A percentile compares a stretch with the other conserved stretches of the same genome.
phyloP scores from a whole-genome alignment of 495 filamentous ascomycete species.

The Wilcoxina mikolae region DNA sequence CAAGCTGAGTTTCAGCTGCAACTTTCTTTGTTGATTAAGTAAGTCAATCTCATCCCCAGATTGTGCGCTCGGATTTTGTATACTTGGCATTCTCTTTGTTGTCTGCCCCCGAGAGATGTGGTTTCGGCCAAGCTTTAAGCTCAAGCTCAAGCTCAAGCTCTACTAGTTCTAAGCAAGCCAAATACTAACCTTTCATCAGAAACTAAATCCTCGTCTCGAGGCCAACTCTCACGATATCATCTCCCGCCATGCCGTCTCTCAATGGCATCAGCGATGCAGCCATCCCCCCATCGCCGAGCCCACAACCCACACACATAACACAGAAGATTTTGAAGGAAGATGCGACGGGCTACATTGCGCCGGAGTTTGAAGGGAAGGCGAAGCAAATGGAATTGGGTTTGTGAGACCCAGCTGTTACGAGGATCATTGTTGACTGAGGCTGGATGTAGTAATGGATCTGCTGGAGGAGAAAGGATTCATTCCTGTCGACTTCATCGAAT shows the following conservation, averaged over 20 bases:
- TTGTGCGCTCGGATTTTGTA: too few species aligned
- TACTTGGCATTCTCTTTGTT: too few species aligned
- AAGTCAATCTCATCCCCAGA: too few species aligned
- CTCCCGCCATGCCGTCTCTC: neutral
- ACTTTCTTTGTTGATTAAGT: too few species aligned
- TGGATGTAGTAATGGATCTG: constrained; percentile 48
- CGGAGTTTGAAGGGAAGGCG: constrained; percentile 85
- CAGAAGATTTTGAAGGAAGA: constrained; percentile 60
- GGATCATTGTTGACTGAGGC: constrained; percentile 15
- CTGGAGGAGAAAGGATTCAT: constrained; percentile 74
- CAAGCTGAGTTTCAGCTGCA: too few species aligned
- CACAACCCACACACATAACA: neutral
- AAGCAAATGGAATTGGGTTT: constrained; percentile 83
- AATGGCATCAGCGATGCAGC: neutral
- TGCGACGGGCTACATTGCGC: constrained; percentile 89
- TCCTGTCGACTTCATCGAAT: constrained; percentile 63
- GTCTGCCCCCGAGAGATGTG: too few species aligned
- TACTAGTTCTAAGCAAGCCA: too few species aligned
- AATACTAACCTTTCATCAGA: too few species aligned
- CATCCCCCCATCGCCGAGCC: neutral
- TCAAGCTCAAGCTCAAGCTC: too few species aligned
- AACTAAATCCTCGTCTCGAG: too few species aligned
- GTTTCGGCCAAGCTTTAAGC: too few species aligned
- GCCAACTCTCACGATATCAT: too few species aligned
- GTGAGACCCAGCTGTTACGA: constrained; percentile 17